Base-by-base conservation (phyloP, 805 yeast genomes). In the Vanderwaltozyma polyspora region DNA sequence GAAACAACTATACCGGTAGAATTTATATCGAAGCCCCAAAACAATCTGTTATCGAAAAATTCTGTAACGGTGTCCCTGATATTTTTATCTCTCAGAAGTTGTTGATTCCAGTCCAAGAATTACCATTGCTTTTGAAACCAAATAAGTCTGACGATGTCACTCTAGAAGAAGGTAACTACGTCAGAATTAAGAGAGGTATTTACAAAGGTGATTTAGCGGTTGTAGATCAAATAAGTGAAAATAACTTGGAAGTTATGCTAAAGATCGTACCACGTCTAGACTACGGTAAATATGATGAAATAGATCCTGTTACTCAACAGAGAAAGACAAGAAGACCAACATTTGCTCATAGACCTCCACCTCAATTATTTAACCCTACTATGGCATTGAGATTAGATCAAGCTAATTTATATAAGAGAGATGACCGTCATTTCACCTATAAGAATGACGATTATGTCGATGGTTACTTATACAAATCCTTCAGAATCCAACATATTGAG, bases 11-110 rank as follows among this genome's bases (percentile, higher is more conserved):
- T 59, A 70, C 77, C 24, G 97, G 97, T 18, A 85, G 93, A 55
- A 74, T 91, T 34, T 91, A 91, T 59, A 72, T 91, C 42, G 98
- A 91, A 62, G 97, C 98, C 13, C 79, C 89, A 40, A 81, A 82
- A 55, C 80, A 87, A 43, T 85, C 91, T 40, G 95, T 95, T 16
- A 94, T 89, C 28, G 83, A 80, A 52, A 77, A 74, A 38, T 95
- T 95, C 13, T 70, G 89, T 39, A 74, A 76, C 31, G 97, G 97
- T 60, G 71, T 91, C 55, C 89, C 91, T 23, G 87, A 86, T 58
- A 78, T 89, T 24, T 91, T 79, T 48, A 52, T 71, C 19, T 64
- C 71, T 35, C 79, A 80, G 50, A 82, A 83, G 59, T 69, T 87
- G 33, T 67, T 89, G 40, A 95, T 91, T 31, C 98, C 98, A 5